Base-by-base conservation (phyloP, 2,329 filamentous ascomycete genomes). In the Xylariaceae sp. region DNA sequence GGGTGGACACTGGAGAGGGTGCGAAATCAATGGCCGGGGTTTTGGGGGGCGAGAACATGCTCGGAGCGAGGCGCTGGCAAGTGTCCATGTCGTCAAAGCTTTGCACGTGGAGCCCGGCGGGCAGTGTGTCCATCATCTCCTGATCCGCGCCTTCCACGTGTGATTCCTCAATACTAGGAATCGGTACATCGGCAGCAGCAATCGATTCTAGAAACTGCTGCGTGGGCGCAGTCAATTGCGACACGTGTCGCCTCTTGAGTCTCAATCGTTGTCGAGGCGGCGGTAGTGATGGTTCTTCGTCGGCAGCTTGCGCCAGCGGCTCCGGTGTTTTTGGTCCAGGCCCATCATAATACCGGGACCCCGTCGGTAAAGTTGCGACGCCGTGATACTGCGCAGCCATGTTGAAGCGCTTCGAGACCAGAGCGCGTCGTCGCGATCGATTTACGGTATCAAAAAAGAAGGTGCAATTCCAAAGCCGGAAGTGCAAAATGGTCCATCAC, bases 131-230 rank as follows among this genome's bases (percentile, higher is more conserved):
- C 24, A 60, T 54, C 65, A 71, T 69, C 29, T 68, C 65, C 48
- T 67, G 64, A 50, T 72, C 66, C 36, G 50, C 35, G 27, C 62
- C 50, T 16, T 63, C 59, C 21, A 56, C 47, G 28, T 68, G 65
- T 35, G 74, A 70, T 44, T 74, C 67, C 58, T 83, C 78, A 40
- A 83, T 80, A 56, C 77, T 81, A 11, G 77, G 78, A 36, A 83
- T 72, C 16, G 78, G 76, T 3, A 80, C 65, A 54, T 83, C 78
- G 44, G 76, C 78, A 13, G 77, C 76, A 31, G 76, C 78, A 41
- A 83, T 78, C 3, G 77, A 81, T 3, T 76, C 78, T n/a, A 83
- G 69, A 52, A 83, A 83, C 35, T 82, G 76, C 52, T 79, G 69
- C 1, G 78, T 82, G 2, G 78, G 76, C 26, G 76, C 76, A 42